A percentile compares a stretch with the other conserved stretches of the same genome.
phyloP scores from a whole-genome alignment of 1,139 yeast genomes.

The Meyerozyma guilliermondii region DNA sequence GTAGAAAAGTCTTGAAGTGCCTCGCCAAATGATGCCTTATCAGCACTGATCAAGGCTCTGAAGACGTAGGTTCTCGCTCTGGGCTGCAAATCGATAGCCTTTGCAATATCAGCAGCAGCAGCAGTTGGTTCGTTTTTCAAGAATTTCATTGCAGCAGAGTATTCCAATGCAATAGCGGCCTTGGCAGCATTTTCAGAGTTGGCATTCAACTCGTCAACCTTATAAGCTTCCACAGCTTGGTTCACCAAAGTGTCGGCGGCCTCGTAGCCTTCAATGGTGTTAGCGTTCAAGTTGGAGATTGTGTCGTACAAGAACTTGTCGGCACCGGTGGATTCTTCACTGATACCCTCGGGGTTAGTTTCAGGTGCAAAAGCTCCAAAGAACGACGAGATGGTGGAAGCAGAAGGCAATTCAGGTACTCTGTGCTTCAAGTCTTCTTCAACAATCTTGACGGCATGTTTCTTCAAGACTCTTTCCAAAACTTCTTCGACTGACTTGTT shows the following conservation, averaged over 20 bases:
- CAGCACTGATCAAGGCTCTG: constrained; percentile 83
- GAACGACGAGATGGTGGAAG: constrained; percentile 81
- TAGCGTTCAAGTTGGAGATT: constrained; percentile 54
- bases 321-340: constrained; percentile 42
- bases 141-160: constrained; percentile 77
- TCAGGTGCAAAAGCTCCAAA: constrained; percentile 65
- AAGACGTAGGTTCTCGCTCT: constrained; percentile 80
- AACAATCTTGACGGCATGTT: constrained; percentile 66
- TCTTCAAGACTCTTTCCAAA: constrained; percentile 81
- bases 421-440: constrained; percentile 52
- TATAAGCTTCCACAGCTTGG: constrained; percentile 60
- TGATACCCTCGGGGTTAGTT: constrained; percentile 45
- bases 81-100: constrained; percentile 64
- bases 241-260: constrained; percentile 65
- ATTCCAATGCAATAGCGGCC: constrained; percentile 69
- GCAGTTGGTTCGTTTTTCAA: constrained; percentile 72
- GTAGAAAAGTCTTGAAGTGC: constrained; percentile 67
- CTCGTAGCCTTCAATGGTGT: constrained; percentile 68
- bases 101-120: constrained; percentile 51
- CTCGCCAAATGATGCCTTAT: constrained; percentile 57
- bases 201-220: constrained; percentile 29
- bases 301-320: constrained; percentile 68
- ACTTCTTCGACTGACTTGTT: constrained; percentile 75
- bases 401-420: constrained; percentile 68
- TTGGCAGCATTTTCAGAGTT: constrained; percentile 47